Base-by-base conservation (phyloP, 352 stramenopile genomes). In the Phytopythium boreale region DNA sequence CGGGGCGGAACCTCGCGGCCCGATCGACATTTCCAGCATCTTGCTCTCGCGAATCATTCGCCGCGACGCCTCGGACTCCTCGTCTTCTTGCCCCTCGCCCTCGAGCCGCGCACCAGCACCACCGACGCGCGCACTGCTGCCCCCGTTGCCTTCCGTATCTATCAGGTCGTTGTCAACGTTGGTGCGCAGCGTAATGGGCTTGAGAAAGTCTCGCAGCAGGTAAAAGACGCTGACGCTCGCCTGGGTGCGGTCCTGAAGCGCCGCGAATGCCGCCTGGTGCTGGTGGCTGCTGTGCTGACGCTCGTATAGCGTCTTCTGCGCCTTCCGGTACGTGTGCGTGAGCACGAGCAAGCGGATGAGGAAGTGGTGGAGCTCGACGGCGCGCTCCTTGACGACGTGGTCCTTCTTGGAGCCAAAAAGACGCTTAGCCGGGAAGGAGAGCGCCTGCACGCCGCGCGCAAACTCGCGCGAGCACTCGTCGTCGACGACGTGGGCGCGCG, bases 251-350 rank as follows among this genome's bases (percentile, higher is more conserved):
- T 81, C 69, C 61, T 77, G 67, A 60, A 80, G 66, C 37, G 63
- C 64, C 17, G 65, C 63, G 56, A 70, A 75, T 14, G 67, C 66
- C 17, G 63, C 61, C 46, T 74, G 63, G 7, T 29, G 15, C 34
- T 70, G 60, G 44, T 72, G 62, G 10, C 34, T 56, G n/a, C 57
- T 59, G 24, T 67, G 44, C 8, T 69, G 63, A 39, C 72, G 63
- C 29, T 89, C 77, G 29, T 85, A 82, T 11, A 84, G 75, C 39
- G 75, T 56, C 58, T 90, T 89, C 59, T 92, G 84, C 22, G 76
- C 79, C 67, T 92, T 92, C 27, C 81, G 73, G 66, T 88, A 92
- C 70, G 74, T 84, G 70, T 92, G 80, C 47, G 82, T 90, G 61
- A 89, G 75, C 37, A 87, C 71, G 17, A 92, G 70, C 36, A 92